Base-by-base conservation (phyloP, 139 green algal species). In the Penium margaritaceum region DNA sequence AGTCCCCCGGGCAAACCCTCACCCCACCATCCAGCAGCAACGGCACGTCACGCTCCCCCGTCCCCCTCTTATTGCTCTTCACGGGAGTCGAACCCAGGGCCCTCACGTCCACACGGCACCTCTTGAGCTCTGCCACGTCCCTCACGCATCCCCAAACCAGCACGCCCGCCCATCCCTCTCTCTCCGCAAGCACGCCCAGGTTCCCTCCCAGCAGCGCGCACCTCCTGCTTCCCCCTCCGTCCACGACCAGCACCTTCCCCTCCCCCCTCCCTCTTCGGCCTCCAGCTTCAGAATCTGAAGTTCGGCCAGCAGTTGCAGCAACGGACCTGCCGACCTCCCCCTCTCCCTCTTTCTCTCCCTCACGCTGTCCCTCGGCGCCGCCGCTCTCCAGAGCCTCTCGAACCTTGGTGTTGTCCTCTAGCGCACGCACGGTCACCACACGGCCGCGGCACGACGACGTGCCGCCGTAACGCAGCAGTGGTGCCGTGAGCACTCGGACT, bases 161-260 rank as follows among this genome's bases (percentile, higher is more conserved):
- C 76, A 97, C 90, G 55, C 93, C 80, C 9, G 27, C 37, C 92
- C 93, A 98, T 27, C 92, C 91, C 67, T 97, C 98, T 53, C 90
- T 90, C 2, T 32, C 74, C 9, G 69, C 80, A 3, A 63, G 32
- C 15, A 36, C 63, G 4, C 92, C 93, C 19, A 98, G 87, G 72
- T 95, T 95, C 76, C 97, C 93, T 0, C 93, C 93, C 29, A 98
- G 85, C 33, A 98, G 72, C 0, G 93, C 93, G 67, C 93, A 98
- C 5, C 93, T 84, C 80, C 83, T 79, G 41, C 78, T 90, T 3
- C 67, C 93, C 21, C 93, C 93, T 5, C 88, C 94, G 35, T 98
- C 71, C 19, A 78, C 69, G 5, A 78, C 39, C 32, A 78, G 34
- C 5, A 78, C 43, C 17, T n/a, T 21, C 19, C 66, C 70, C 7